phyloP scores from a whole-genome alignment of 2,329 filamentous ascomycete species.

The Capronia coronata region DNA sequence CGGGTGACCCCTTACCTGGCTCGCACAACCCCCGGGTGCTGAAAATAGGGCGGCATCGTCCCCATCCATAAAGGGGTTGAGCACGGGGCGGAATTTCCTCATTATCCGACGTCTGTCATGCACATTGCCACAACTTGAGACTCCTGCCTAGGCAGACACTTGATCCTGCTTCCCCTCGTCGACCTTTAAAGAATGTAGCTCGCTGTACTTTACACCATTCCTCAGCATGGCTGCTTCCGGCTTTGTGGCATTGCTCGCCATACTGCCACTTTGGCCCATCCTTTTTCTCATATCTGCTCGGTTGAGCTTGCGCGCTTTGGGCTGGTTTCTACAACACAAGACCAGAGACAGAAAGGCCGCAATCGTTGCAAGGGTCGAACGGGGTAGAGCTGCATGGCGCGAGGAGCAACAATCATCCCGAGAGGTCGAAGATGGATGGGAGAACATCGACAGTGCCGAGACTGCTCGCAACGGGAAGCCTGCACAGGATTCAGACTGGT shows the following conservation, averaged over 20 bases:
- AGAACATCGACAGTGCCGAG: constrained; percentile 55
- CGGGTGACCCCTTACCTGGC: too few relatives aligned
- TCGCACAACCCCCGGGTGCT: too few relatives aligned
- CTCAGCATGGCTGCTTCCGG: constrained; percentile 21
- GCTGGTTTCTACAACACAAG: constrained; percentile 19
- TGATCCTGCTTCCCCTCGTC: constrained; percentile 2
- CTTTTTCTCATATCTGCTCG: constrained; percentile 13
- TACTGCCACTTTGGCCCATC: constrained; percentile 18
- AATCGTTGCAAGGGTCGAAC: constrained; percentile 18
- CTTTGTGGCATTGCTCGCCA: constrained; percentile 18
- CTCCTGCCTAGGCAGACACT: too few relatives aligned
- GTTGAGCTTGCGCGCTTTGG: constrained; percentile 13
- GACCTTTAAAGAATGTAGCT: constrained; percentile 18
- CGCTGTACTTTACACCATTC: constrained; percentile 1
- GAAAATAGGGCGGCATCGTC: too few relatives aligned
- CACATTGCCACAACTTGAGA: too few relatives aligned
- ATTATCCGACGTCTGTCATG: too few relatives aligned
- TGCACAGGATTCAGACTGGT: constrained; percentile 56
- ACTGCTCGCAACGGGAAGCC: constrained; percentile 39
- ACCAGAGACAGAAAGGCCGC: constrained; percentile 20
- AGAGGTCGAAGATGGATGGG: constrained; percentile 56
- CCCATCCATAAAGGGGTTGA: too few relatives aligned
- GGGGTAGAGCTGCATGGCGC: constrained; percentile 35
- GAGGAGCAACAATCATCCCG: constrained; percentile 6
- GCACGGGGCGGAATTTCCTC: too few relatives aligned